Evolutionary conservation across 108 stramenopile species (phyloP).

Genomic region (Nitzschia sp.): DNA sequence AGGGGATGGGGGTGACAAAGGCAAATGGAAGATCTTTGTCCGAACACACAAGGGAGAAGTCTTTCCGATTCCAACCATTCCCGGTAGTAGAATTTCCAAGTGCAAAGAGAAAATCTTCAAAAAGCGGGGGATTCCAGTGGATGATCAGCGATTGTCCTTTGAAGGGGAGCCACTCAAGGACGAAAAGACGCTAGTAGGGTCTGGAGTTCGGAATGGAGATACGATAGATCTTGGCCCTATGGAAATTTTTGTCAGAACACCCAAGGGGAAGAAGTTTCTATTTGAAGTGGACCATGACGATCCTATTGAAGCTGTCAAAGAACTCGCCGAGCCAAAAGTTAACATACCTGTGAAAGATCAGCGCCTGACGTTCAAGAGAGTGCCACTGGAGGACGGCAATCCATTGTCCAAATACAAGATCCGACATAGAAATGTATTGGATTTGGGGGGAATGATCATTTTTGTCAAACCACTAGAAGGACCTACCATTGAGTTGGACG

Average conservation of each 20-base stretch:
- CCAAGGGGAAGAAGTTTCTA: slow-evolving; percentile 16
- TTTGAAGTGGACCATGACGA: slow-evolving; percentile 31
- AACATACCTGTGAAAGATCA: slow-evolving; percentile 22
- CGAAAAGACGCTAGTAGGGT: slow-evolving; percentile 28
- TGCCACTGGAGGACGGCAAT: slow-evolving; percentile 12
- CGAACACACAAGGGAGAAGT: slow-evolving; percentile 13
- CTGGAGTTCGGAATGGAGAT: slow-evolving; percentile 29
- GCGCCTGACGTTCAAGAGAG: slow-evolving; percentile 19
- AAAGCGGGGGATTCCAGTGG: slow-evolving; percentile 22
- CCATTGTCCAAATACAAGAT: slow-evolving; percentile 17
- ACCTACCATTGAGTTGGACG: slow-evolving; percentile 49
- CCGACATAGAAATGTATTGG: slow-evolving; percentile 20
- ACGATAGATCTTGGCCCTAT: slow-evolving; percentile 31
- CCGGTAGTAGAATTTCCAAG: slow-evolving; percentile 19
- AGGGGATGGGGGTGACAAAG: slow-evolving; percentile 7
- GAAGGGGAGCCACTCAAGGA: slow-evolving; percentile 20
- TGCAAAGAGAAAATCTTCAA: slow-evolving; percentile 23
- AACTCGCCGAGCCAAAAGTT: slow-evolving; percentile 4
- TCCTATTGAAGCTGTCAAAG: slow-evolving; percentile 22
- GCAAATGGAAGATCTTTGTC: slow-evolving; percentile 16
- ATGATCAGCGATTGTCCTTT: slow-evolving; percentile 30
- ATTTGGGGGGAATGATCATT: slow-evolving; percentile 55
- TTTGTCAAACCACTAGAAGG: slow-evolving; percentile 93
- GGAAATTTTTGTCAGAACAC: slow-evolving; percentile 26
- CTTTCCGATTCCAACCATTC: slow-evolving; percentile 5